These are phyloP conservation scores for Hyaloperonospora brassicae DNA, from an alignment of 352 stramenopile genomes.

Conservation along the genomic window DNA sequence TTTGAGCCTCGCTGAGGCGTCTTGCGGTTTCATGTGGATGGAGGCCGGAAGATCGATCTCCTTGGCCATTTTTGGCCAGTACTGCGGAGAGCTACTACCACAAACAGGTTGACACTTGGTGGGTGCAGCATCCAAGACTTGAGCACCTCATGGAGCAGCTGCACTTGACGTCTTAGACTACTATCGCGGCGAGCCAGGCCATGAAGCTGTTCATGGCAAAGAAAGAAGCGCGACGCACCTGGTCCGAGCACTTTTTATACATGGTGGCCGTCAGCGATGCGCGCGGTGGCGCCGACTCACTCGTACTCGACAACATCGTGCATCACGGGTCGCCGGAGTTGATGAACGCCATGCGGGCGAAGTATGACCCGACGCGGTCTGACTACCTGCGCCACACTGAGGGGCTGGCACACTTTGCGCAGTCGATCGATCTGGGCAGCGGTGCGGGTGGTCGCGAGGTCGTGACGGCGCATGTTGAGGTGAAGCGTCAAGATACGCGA, in stretches of 20 bases:
- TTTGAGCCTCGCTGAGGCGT: too few species aligned
- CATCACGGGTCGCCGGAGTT: too few species aligned
- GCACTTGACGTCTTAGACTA: slow-evolving; percentile 2
- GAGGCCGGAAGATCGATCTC: too few species aligned
- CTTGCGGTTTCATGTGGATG: too few species aligned
- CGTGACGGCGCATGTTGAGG: too few species aligned
- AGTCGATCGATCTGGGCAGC: neutral
- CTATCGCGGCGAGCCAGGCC: slow-evolving; percentile 1
- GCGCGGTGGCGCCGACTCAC: neutral
- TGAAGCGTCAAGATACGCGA: too few species aligned
- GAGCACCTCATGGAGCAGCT: slow-evolving; percentile 6
- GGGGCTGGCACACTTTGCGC: slow-evolving; percentile 3
- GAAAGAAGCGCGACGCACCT: neutral
- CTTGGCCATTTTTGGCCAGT: too few species aligned
- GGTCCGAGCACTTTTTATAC: slow-evolving; percentile 6
- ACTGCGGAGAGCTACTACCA: too few species aligned
- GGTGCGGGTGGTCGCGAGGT: neutral
- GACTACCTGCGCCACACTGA: slow-evolving; percentile 5
- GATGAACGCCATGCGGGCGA: too few species aligned
- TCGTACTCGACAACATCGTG: slow-evolving; percentile 4
- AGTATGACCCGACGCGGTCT: neutral
- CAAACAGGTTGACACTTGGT: too few species aligned
- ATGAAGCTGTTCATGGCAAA: slow-evolving; percentile 2
- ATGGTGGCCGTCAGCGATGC: neutral
- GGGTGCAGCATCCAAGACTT: neutral